These are phyloP conservation scores for Phlebiopsis gigantea DNA, from an alignment of 768 basidiomycete genomes.

Conservation along the genomic window DNA sequence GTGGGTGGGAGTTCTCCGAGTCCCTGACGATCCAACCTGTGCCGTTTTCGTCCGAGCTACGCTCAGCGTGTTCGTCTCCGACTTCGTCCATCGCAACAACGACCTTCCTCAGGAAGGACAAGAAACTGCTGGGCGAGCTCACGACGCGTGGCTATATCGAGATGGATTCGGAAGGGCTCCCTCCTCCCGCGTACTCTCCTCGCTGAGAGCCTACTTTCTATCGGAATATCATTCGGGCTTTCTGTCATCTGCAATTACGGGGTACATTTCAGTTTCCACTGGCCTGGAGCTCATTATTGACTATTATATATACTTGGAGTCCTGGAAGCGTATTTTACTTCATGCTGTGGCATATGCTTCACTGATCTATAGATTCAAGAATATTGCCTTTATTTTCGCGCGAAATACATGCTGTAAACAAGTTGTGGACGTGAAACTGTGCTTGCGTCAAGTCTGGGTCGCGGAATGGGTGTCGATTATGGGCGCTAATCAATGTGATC, in stretches of 20 bases:
- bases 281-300: background rate
- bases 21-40: slow-evolving; percentile 11
- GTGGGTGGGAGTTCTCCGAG: slow-evolving; percentile 50
- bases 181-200: slow-evolving; percentile 11
- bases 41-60: background rate
- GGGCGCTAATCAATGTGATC: too few relatives aligned
- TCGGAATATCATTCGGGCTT: background rate
- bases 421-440: background rate
- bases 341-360: background rate
- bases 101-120: slow-evolving; percentile 6
- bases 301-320: background rate
- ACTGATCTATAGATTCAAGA: background rate
- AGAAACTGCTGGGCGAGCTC: background rate
- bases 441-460: background rate
- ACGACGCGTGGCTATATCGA: slow-evolving; percentile 11
- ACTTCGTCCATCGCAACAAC: slow-evolving; percentile 4
- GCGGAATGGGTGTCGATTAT: background rate
- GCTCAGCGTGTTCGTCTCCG: background rate
- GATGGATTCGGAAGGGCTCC: slow-evolving; percentile 4
- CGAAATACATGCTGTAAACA: background rate
- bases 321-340: background rate
- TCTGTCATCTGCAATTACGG: background rate
- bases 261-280: background rate
- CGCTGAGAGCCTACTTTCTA: background rate
- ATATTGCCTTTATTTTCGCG: background rate